Conservation (phyloP, 768 basidiomycete genomes). For the Trametes meyenii region DNA sequence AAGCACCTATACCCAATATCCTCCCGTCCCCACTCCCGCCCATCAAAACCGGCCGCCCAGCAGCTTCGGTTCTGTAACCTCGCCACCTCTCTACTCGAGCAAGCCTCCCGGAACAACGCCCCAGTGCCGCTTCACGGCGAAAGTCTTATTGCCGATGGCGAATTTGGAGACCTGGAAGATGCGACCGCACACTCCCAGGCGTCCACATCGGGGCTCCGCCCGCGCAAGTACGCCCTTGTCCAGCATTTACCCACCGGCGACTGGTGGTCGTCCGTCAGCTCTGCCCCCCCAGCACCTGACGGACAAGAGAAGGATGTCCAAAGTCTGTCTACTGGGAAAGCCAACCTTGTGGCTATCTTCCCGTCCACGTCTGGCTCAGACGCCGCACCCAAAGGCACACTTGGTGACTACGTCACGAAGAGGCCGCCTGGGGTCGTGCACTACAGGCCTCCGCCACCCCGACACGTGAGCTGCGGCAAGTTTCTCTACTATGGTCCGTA, state of each 20-base stretch:
- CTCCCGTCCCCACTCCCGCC: conserved; percentile 63
- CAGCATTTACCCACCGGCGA: conserved; percentile 78
- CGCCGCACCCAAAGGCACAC: conserved; percentile 40
- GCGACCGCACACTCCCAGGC: conserved; percentile 35
- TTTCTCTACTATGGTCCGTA: conserved; percentile 82
- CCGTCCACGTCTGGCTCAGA: conserved; percentile 55
- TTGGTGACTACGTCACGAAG: conserved; percentile 59
- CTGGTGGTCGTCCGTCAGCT: conserved; percentile 76
- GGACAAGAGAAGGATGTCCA: conserved; percentile 47
- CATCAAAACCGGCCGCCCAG: conserved; percentile 64
- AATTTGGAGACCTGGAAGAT: conserved; percentile 25
- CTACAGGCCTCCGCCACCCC: conserved; percentile 49
- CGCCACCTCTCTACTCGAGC: conserved; percentile 71
- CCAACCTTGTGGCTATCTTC: conserved; percentile 75
- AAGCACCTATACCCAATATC: conserved; percentile 69
- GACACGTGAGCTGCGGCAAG: conserved; percentile 60
- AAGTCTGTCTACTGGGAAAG: conserved; percentile 61
- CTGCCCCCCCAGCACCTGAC: conserved; percentile 41
- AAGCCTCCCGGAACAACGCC: conserved; percentile 56
- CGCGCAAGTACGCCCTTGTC: conserved; percentile 71
- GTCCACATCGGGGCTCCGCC: conserved; percentile 31
- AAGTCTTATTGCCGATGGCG: conserved; percentile 41
- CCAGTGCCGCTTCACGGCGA: conserved; percentile 50
- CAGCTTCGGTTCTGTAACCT: conserved; percentile 77
- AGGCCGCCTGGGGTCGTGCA: conserved; percentile 39